Evolutionary conservation across 1,284 basidiomycete species (phyloP).

Genomic region (Hypsizygus ulmarius): DNA sequence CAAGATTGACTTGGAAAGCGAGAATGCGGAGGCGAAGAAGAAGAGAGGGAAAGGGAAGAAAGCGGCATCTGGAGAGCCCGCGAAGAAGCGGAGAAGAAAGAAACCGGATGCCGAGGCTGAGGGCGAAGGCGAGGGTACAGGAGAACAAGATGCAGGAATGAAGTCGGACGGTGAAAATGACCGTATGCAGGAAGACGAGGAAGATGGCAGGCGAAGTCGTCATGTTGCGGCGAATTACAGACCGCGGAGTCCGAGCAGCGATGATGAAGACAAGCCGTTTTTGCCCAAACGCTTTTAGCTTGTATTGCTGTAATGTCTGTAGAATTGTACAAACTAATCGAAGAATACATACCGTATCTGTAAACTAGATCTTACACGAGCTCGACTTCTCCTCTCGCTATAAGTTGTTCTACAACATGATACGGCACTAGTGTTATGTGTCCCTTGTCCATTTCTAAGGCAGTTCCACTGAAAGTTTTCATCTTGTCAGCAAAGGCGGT

Average conservation of each 20-base stretch:
- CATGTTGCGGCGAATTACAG: slow-evolving; percentile 21
- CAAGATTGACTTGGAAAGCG: slow-evolving; percentile 66
- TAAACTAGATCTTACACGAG: slow-evolving; percentile 47
- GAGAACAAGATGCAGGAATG: slow-evolving; percentile 1
- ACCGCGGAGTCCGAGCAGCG: slow-evolving; percentile 27
- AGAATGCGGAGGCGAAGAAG: slow-evolving; percentile 53
- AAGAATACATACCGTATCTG: no score
- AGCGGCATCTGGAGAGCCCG: slow-evolving; percentile 35
- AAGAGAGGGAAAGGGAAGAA: slow-evolving; percentile 57
- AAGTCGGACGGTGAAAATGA: slow-evolving; percentile 25
- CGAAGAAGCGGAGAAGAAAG: slow-evolving; percentile 43
- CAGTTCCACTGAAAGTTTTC: slow-evolving; percentile 48
- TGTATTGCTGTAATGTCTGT: neutral
- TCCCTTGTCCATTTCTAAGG: slow-evolving; percentile 63
- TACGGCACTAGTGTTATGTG: slow-evolving; percentile 73
- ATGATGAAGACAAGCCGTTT: slow-evolving; percentile 33
- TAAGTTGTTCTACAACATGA: slow-evolving; percentile 64
- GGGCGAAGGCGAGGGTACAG: slow-evolving; percentile 5
- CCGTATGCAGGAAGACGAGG: slow-evolving; percentile 34
- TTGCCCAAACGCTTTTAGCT: slow-evolving; percentile 25
- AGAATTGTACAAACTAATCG: neutral
- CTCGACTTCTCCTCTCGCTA: slow-evolving; percentile 67
- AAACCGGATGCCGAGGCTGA: slow-evolving; percentile 31
- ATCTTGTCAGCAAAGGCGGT: neutral
- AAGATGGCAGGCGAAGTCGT: slow-evolving; percentile 27